Percentiles rank a stretch among this genome's conserved stretches.
Evolutionary conservation across 306 rosid species (phyloP).

Genomic region (Styphnolobium japonicum): DNA sequence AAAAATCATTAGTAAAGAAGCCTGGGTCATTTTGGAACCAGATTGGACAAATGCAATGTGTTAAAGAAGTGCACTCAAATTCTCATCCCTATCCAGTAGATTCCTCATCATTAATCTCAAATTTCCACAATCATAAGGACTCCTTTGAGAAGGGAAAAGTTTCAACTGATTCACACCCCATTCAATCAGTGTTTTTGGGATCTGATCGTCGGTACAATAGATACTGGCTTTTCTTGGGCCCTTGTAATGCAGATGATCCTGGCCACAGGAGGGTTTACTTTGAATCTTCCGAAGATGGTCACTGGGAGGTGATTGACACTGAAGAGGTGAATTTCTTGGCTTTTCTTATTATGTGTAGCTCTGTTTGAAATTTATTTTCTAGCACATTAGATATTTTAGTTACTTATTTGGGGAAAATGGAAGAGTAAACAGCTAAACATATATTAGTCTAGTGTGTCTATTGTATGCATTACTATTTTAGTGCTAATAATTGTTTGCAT

Average conservation of each 20-base stretch:
- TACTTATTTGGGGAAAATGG: not conserved
- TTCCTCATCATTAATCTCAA: constrained; percentile 58
- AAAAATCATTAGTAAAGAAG: constrained; percentile 60
- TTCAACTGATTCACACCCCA: constrained; percentile 55
- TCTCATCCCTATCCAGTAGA: constrained; percentile 53
- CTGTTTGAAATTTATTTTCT: not conserved
- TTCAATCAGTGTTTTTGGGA: constrained; percentile 93
- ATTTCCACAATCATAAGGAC: constrained; percentile 26
- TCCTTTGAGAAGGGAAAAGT: constrained; percentile 34
- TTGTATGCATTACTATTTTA: constrained; percentile 1
- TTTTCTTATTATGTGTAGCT: constrained; percentile 16
- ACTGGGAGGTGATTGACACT: constrained; percentile 92
- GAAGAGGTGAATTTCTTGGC: constrained; percentile 60
- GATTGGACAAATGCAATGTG: constrained; percentile 44
- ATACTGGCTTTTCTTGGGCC: constrained; percentile 99
- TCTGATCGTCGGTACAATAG: constrained; percentile 95
- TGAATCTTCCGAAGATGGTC: constrained; percentile 99
- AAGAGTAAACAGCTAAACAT: constrained; percentile 1
- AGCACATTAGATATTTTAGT: not conserved
- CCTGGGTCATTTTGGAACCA: constrained; percentile 45
- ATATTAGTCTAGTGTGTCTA: constrained; percentile 12
- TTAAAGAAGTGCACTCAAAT: constrained; percentile 39
- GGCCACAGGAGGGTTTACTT: constrained; percentile 97
- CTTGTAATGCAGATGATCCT: constrained; percentile 75
- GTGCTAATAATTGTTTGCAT: constrained; percentile 11